These are phyloP conservation scores for Podila clonocystis DNA, from an alignment of 192 early-diverging fungal species.

Conservation along the genomic window DNA sequence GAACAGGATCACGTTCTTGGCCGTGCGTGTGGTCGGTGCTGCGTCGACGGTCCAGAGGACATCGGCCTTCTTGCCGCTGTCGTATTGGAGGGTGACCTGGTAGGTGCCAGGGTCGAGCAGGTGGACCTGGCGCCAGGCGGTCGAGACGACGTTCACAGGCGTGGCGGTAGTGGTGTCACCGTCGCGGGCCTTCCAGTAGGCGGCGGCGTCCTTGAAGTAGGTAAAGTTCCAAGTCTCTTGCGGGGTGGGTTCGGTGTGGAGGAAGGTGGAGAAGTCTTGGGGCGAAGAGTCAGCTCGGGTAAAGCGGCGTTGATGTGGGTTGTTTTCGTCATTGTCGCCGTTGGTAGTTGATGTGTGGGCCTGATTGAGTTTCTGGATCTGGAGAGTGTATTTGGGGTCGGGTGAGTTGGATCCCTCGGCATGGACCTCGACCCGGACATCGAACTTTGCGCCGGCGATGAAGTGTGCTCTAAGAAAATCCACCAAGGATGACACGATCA, in stretches of 20 bases:
- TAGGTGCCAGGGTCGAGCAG: conserved; percentile 59
- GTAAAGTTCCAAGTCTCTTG: conserved; percentile 61
- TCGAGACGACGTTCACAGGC: conserved; percentile 57
- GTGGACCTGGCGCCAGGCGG: conserved; percentile 56
- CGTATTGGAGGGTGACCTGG: conserved; percentile 54
- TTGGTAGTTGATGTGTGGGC: conserved; percentile 13
- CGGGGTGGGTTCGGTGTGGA: conserved; percentile 25
- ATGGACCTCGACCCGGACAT: conserved; percentile 71
- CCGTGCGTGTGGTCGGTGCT: conserved; percentile 54
- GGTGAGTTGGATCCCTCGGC: conserved; percentile 53
- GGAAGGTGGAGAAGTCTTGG: conserved; percentile 53
- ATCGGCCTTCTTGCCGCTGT: conserved; percentile 57
- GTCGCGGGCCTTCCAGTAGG: conserved; percentile 46
- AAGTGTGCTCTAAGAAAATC: conserved; percentile 58
- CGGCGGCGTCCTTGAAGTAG: conserved; percentile 57
- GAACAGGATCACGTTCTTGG: conserved; percentile 72
- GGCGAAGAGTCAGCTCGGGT: no score
- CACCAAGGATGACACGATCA: no score
- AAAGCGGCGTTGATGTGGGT: no score
- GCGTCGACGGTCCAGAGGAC: conserved; percentile 58
- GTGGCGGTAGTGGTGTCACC: conserved; percentile 37
- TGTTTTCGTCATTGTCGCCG: conserved; percentile 2
- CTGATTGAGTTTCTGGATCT: conserved; percentile 47
- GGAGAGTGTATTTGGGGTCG: conserved; percentile 55
- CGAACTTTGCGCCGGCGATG: conserved; percentile 64